These are phyloP conservation scores for Colletotrichum coccodes DNA, from an alignment of 2,329 filamentous ascomycete species.

Conservation along the genomic window DNA sequence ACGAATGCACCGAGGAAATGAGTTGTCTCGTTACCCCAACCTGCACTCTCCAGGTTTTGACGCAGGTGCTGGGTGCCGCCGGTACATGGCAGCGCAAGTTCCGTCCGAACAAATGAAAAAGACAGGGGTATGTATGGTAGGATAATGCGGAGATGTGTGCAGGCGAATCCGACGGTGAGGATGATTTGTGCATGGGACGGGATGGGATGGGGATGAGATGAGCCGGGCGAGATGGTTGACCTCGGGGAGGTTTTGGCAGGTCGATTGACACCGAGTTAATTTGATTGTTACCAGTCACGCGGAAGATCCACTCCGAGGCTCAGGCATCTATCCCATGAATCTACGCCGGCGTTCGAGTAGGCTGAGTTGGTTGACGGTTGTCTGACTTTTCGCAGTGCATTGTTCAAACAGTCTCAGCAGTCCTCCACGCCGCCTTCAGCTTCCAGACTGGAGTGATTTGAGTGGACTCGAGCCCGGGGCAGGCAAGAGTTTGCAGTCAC, in stretches of 20 bases:
- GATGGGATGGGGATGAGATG: slow-evolving; percentile 1
- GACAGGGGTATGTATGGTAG: slow-evolving; percentile 1
- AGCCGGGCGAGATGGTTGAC: not conserved
- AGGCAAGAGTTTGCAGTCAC: too few species aligned
- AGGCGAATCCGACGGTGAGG: slow-evolving; percentile 4
- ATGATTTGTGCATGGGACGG: not conserved
- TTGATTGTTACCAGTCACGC: not conserved
- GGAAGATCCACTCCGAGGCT: not conserved
- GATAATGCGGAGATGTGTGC: slow-evolving; percentile 8
- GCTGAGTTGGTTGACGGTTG: too few species aligned
- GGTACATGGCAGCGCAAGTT: slow-evolving; percentile 15
- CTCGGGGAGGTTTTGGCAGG: not conserved
- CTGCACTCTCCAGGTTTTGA: slow-evolving; percentile 14
- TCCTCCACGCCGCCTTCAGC: too few species aligned
- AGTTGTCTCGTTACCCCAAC: slow-evolving; percentile 11
- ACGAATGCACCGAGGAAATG: not conserved
- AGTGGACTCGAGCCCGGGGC: too few species aligned
- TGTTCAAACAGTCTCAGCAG: too few species aligned
- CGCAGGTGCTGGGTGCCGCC: slow-evolving; percentile 12
- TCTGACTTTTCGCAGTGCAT: too few species aligned
- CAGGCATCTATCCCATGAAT: too few species aligned
- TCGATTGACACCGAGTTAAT: slow-evolving; percentile 3
- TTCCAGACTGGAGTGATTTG: too few species aligned
- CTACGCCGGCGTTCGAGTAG: too few species aligned
- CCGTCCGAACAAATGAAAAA: not conserved